These are phyloP conservation scores for Pelargonium nanum DNA, from an alignment of 345 rosid species.

Conservation along the genomic window DNA sequence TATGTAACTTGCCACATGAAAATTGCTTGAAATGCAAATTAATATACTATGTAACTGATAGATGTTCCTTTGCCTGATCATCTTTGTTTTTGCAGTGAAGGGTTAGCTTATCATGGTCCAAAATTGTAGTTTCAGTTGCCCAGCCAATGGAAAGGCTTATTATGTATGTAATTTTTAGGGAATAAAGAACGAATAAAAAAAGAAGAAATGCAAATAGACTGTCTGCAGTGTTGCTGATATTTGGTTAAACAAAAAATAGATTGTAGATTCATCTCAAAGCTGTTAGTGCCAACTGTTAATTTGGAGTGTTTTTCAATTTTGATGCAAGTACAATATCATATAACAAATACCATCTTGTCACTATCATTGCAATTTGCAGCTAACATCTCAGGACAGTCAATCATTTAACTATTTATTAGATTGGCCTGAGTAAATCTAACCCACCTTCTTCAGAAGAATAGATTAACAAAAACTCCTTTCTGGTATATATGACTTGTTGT, in stretches of 20 bases:
- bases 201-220: not conserved
- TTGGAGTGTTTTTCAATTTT: not conserved
- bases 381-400: not conserved
- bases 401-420: too few species aligned
- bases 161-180: not conserved
- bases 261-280: not conserved
- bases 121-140: too few species aligned
- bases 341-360: not conserved
- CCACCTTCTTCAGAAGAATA: not conserved
- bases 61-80: not conserved
- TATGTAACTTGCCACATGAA: not conserved
- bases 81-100: not conserved
- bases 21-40: not conserved
- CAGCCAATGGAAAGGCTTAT: not conserved
- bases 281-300: not conserved
- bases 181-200: not conserved
- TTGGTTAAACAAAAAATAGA: not conserved
- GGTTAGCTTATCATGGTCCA: too few species aligned
- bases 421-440: not conserved
- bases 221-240: not conserved
- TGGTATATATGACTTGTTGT: not conserved
- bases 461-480: not conserved
- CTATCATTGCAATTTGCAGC: not conserved
- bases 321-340: too few species aligned
- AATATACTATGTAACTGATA: not conserved